Percentiles rank a stretch among this genome's conserved stretches.
Conservation (phyloP, 345 rosid species). For the Linum tenue region DNA sequence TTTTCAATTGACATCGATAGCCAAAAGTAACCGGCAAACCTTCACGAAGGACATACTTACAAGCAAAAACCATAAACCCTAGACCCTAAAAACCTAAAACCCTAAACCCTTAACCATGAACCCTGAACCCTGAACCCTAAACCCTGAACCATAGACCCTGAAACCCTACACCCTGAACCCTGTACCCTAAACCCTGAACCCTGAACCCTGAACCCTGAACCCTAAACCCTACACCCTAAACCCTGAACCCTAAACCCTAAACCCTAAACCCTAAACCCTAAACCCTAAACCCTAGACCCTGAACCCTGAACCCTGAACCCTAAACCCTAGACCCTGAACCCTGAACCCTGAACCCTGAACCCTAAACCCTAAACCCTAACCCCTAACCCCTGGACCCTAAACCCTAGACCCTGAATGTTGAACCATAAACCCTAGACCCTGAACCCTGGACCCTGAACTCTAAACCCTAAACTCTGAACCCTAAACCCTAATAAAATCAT, state of each 20-base stretch:
- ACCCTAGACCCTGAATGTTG: too few relatives aligned
- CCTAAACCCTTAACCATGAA: conserved; percentile 10
- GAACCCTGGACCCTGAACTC: too few relatives aligned
- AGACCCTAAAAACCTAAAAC: conserved; percentile 21
- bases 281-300: conserved; percentile 16
- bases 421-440: too few relatives aligned
- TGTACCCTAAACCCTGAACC: conserved; percentile 18
- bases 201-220: conserved; percentile 16
- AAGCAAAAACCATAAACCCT: not conserved
- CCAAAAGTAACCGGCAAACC: too few relatives aligned
- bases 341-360: conserved; percentile 21
- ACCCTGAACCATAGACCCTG: conserved; percentile 14
- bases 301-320: conserved; percentile 11
- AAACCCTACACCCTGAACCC: conserved; percentile 15
- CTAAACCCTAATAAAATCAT: conserved; percentile 13
- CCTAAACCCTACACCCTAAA: conserved; percentile 14
- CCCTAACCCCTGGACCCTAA: conserved; percentile 11
- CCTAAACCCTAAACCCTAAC: conserved; percentile 24
- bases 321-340: conserved; percentile 16
- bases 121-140: conserved; percentile 12
- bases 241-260: conserved; percentile 16
- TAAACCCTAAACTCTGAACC: conserved; percentile 10
- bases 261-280: conserved; percentile 18
- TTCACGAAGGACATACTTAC: too few relatives aligned
- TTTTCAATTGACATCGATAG: too few relatives aligned